These are phyloP conservation scores for Mycena vulgaris DNA, from an alignment of 768 basidiomycete species.

Conservation along the genomic window DNA sequence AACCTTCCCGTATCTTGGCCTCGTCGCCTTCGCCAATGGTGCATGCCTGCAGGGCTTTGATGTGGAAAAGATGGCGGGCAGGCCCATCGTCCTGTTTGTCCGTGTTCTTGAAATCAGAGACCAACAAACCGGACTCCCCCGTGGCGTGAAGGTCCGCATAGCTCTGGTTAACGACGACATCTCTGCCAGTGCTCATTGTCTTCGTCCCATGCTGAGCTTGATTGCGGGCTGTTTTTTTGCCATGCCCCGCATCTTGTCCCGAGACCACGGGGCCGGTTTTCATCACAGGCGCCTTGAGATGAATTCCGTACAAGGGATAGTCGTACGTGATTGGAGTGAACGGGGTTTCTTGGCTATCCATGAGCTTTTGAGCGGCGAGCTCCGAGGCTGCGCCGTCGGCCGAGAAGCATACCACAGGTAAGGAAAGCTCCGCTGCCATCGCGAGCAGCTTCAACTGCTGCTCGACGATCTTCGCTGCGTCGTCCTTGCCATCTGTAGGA, in stretches of 20 bases:
- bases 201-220: slow-evolving; percentile 11
- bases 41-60: slow-evolving; percentile 12
- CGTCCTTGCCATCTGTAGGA: slow-evolving; percentile 45
- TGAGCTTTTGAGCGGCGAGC: slow-evolving; percentile 40
- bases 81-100: slow-evolving; percentile 46
- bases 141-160: slow-evolving; percentile 40
- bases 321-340: slow-evolving; percentile 37
- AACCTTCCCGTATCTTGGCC: slow-evolving; percentile 29
- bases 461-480: slow-evolving; percentile 40
- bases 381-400: slow-evolving; percentile 47
- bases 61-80: slow-evolving; percentile 37
- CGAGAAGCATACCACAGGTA: slow-evolving; percentile 36
- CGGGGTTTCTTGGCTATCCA: slow-evolving; percentile 36
- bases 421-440: slow-evolving; percentile 38
- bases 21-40: slow-evolving; percentile 19
- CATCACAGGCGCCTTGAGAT: slow-evolving; percentile 40
- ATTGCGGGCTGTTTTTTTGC: slow-evolving; percentile 42
- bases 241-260: slow-evolving; percentile 39
- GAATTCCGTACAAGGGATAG: slow-evolving; percentile 42
- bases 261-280: slow-evolving; percentile 39
- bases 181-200: slow-evolving; percentile 42
- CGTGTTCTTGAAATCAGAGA: slow-evolving; percentile 32
- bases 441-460: slow-evolving; percentile 38
- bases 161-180: slow-evolving; percentile 39
- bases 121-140: not conserved